Base-by-base conservation (phyloP, 495 filamentous ascomycete genomes). In the Aspergillus sclerotiicarbonarius region DNA sequence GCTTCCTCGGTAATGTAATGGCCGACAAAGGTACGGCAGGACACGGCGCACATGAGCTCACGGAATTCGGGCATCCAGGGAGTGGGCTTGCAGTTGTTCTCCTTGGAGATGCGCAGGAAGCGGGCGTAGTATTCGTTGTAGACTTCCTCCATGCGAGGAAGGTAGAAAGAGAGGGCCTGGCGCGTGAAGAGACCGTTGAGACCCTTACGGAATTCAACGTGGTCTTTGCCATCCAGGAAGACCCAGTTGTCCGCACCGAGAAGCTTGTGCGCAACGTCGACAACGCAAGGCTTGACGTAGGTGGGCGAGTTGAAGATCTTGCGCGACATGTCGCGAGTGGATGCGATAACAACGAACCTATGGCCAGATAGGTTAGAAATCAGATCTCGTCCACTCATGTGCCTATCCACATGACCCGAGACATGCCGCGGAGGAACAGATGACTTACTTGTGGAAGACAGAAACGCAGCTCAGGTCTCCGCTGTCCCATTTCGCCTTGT, bases 261-360 rank as follows among this genome's bases (percentile, higher is more conserved):
- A 47, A 98, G 87, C 77, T 98, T 98, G 78, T 92, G 87, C 43
- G 94, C 95, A 46, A 87, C 85, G 76, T 98, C 95, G 58, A 98
- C 94, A 49, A 98, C 92, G 72, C 94, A 98, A 31, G 94, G 94
- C 78, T 96, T 96, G 62, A 96, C 94, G 65, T 87, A 98, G 46
- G 73, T 64, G 16, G 94, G 94, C 57, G 92, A 93, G 76, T 98
- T 98, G 85, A 98, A 92, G 64, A 98, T 87, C 71, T 98, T 98
- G 55, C 95, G 86, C 56, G 95, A 89, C 82, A 98, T 89, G 73
- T 98, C 94, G 66, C 95, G 89, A 46, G 89, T 91, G 16, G 93
- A 96, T 18, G 92, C 94, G 69, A 98, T 96, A 32, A 98, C 91
- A 62, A 98, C 94, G 72, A 98, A 98, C 75, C 92, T 97, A 63